These are phyloP conservation scores for Erodium chrysanthum DNA, from an alignment of 441 rosid genomes.

Conservation along the genomic window DNA sequence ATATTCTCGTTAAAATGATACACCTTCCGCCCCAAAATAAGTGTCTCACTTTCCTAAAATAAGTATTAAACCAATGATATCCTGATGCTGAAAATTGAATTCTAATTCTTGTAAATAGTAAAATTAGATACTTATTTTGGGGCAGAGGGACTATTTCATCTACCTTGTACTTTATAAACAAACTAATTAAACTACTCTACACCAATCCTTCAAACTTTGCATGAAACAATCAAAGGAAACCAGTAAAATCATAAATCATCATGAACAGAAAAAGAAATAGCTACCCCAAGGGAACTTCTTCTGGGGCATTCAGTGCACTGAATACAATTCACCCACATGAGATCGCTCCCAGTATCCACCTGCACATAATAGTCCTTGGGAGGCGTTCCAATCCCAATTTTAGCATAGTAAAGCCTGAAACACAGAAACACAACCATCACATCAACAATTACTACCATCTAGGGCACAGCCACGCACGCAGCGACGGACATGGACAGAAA, in stretches of 20 bases:
- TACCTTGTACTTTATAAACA: not conserved
- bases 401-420: slow-evolving; percentile 73
- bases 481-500: not conserved
- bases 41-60: not conserved
- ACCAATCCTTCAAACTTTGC: not conserved
- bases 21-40: not conserved
- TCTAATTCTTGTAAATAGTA: too few species aligned
- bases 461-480: not conserved
- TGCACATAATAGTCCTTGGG: slow-evolving; percentile 84
- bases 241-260: not conserved
- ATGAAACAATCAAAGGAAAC: not conserved
- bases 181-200: not conserved
- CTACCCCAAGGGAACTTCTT: slow-evolving; percentile 87
- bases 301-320: slow-evolving; percentile 75
- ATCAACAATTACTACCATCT: not conserved
- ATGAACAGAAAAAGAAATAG: not conserved
- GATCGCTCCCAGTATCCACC: slow-evolving; percentile 93
- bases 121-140: too few species aligned
- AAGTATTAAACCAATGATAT: too few species aligned
- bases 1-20: not conserved
- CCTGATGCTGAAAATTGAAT: too few species aligned
- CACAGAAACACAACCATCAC: not conserved
- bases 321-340: slow-evolving; percentile 94
- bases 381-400: slow-evolving; percentile 87
- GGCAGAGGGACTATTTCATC: not conserved